Conservation (phyloP, 2,329 filamentous ascomycete species). For the Alternaria conjuncta region DNA sequence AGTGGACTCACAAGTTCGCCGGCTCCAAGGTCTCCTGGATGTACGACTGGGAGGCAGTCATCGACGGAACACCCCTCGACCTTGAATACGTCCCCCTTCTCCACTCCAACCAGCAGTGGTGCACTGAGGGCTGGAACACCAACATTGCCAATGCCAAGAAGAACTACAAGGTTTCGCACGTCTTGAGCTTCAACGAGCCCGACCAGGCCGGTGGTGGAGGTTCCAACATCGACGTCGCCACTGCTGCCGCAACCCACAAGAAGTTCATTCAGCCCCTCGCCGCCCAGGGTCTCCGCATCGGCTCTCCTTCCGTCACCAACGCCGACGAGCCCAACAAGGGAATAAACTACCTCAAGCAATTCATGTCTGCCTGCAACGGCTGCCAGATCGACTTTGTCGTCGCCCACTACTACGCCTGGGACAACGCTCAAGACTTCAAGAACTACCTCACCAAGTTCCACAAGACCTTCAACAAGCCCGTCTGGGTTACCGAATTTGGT, state of each 20-base stretch:
- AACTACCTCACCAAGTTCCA: conserved; percentile 47
- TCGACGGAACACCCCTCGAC: conserved; percentile 50
- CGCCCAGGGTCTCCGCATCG: conserved; percentile 36
- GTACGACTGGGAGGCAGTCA: conserved; percentile 69
- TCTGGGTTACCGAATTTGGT: conserved; percentile 50
- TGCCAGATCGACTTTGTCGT: conserved; percentile 46
- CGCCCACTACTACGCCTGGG: conserved; percentile 48
- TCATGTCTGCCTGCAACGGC: conserved; percentile 33
- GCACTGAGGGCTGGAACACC: conserved; percentile 33
- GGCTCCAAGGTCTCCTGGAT: conserved; percentile 61
- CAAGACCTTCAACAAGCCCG: conserved; percentile 33
- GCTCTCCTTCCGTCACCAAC: conserved; percentile 47
- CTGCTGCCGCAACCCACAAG: conserved; percentile 32
- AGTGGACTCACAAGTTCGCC: conserved; percentile 30
- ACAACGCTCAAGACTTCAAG: conserved; percentile 43
- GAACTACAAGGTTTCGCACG: conserved; percentile 38
- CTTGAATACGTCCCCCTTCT: conserved; percentile 68
- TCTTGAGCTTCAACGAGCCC: conserved; percentile 50
- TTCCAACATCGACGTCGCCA: conserved; percentile 31
- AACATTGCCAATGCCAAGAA: conserved; percentile 37
- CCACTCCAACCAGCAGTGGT: conserved; percentile 38
- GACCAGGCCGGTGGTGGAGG: conserved; percentile 43
- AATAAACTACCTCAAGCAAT: conserved; percentile 40
- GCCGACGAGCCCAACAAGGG: conserved; percentile 31
- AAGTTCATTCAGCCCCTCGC: conserved; percentile 36